Percentiles rank a stretch among this genome's conserved stretches.
Evolutionary conservation across 305 asterid genomes (phyloP).

Genomic region (Lippia alba): DNA sequence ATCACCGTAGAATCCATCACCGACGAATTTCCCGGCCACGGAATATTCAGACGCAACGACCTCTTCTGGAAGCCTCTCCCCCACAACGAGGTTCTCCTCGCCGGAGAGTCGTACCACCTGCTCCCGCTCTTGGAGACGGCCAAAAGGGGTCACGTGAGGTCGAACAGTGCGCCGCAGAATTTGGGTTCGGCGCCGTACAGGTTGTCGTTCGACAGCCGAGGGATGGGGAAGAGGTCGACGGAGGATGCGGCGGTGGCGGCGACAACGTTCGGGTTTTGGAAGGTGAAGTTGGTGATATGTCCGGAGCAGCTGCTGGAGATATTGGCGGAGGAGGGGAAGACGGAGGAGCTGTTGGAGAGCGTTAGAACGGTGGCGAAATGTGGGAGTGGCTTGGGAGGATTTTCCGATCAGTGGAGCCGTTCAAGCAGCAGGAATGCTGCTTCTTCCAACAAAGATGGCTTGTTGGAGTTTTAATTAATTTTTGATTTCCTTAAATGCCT

Average conservation of each 20-base stretch:
- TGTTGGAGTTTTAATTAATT: slow-evolving; percentile 26
- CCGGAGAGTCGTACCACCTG: slow-evolving; percentile 76
- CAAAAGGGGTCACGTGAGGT: slow-evolving; percentile 58
- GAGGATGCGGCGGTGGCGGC: slow-evolving; percentile 13
- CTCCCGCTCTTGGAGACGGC: slow-evolving; percentile 54
- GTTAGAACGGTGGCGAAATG: slow-evolving; percentile 82
- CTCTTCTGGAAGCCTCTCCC: slow-evolving; percentile 87
- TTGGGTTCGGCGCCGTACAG: slow-evolving; percentile 54
- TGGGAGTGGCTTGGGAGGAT: slow-evolving; percentile 49
- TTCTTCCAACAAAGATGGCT: slow-evolving; percentile 44
- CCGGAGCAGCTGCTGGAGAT: slow-evolving; percentile 77
- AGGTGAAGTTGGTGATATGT: slow-evolving; percentile 80
- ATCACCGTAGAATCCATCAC: slow-evolving; percentile 70
- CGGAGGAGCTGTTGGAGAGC: slow-evolving; percentile 83
- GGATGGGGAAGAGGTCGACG: slow-evolving; percentile 44
- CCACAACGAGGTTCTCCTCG: slow-evolving; percentile 53
- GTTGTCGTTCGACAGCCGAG: slow-evolving; percentile 79
- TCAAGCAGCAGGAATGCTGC: slow-evolving; percentile 64
- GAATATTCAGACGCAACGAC: slow-evolving; percentile 70
- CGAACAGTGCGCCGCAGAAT: slow-evolving; percentile 55
- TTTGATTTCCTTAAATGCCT: neutral
- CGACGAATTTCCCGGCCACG: slow-evolving; percentile 85
- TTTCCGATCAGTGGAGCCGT: slow-evolving; percentile 81
- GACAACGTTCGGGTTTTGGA: slow-evolving; percentile 61
- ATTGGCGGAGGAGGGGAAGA: slow-evolving; percentile 64